Base-by-base conservation (phyloP, 176 grass and related monocot species). In the Cenchrus fungigraminus region DNA sequence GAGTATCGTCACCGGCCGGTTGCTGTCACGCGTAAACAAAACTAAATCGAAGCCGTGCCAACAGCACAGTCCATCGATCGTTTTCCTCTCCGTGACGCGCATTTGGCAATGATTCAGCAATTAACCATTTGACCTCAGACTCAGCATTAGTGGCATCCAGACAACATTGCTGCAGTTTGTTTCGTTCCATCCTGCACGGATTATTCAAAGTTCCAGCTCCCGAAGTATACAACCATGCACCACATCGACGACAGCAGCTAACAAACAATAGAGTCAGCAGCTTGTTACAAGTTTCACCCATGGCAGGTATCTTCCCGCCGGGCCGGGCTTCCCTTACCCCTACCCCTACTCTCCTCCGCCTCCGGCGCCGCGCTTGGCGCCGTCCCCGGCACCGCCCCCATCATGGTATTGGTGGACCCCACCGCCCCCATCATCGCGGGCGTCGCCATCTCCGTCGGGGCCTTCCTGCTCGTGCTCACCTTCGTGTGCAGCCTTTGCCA, bases 1-100 rank as follows among this genome's bases (percentile, higher is more conserved):
- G 53, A 53, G 54, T 77, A 29, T 44, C 44, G 54, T 43, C 40
- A 73, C 79, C 80, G 80, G 86, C 80, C 60, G 17, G 19, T 63
- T 34, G 45, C 70, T 49, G 5, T 70, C 74, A 31, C 15, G 45
- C 73, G 43, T 42, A 64, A 88, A 77, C 44, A 71, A 55, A 17
- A 53, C 12, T 53, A 70, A 87, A 53, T 29, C 6, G 14, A 32
- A 79, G 42, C 17, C 17, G 1, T 7, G 44, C 29, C 59, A 82
- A 12, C 5, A 8, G 46, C 17, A 52, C 14, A 59, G 8, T 55
- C 57, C 25, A 4, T 12, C 4, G 3, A 6, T 71, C 63, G 34
- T 76, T 42, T 40, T 40, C 5, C 42, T 37, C 56, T 77, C 14
- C 20, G 10, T 5, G 13, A 45, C 73, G 31, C 53, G 79, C 73